phyloP scores from a whole-genome alignment of 164 flowering plant genomes.

The Vitis labrusca region DNA sequence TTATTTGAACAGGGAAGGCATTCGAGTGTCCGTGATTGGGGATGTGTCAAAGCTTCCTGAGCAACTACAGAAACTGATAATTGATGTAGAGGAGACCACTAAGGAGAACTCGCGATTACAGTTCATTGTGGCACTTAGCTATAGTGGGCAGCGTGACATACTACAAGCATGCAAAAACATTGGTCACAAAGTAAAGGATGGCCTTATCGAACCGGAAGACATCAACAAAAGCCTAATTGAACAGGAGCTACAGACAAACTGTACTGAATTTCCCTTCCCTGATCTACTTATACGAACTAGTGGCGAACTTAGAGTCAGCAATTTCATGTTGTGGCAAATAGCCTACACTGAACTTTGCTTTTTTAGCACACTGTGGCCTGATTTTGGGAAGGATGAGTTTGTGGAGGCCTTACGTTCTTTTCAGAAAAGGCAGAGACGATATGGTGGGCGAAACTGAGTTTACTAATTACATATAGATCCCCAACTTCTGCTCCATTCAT shows the following conservation, averaged over 20 bases:
- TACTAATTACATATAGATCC: no score
- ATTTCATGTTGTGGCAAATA: conserved; percentile 71
- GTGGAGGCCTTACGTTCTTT: conserved; percentile 45
- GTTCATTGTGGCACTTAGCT: conserved; percentile 52
- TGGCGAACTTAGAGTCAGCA: conserved; percentile 70
- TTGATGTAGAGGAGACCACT: conserved; percentile 40
- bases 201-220: conserved; percentile 38
- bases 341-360: conserved; percentile 75
- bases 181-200: conserved; percentile 54
- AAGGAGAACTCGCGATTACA: conserved; percentile 43
- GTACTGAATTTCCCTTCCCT: conserved; percentile 48
- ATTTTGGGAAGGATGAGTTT: conserved; percentile 53
- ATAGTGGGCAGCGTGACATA: conserved; percentile 64
- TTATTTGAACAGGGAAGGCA: conserved; percentile 38
- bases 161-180: conserved; percentile 62
- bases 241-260: conserved; percentile 56
- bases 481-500: no score
- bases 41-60: conserved; percentile 51
- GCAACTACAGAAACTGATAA: conserved; percentile 34
- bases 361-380: conserved; percentile 52
- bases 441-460: conserved; percentile 30
- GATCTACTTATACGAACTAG: conserved; percentile 78
- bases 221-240: conserved; percentile 45
- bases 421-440: conserved; percentile 65
- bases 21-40: conserved; percentile 51